Percentiles rank a stretch among this genome's conserved stretches.
These are phyloP conservation scores for Zoysia matrella DNA, from an alignment of 202 grass and related monocot genomes.

Conservation along the genomic window DNA sequence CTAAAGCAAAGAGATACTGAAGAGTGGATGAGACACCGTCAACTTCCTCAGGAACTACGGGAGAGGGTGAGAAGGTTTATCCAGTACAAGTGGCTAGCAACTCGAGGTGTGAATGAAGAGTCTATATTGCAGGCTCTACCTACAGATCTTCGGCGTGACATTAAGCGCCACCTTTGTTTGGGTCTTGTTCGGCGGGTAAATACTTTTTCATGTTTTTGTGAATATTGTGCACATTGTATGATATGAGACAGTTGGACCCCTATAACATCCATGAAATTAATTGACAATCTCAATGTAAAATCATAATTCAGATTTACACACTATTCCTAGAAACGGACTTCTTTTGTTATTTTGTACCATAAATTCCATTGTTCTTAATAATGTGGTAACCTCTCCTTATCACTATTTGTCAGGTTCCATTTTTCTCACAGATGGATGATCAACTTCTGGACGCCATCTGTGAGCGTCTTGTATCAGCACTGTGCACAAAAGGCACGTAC, in stretches of 20 bases:
- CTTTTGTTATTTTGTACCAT: not conserved
- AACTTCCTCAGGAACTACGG: conserved; percentile 69
- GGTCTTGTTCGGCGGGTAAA: conserved; percentile 92
- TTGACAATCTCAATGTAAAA: not conserved
- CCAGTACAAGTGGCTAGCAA: conserved; percentile 62
- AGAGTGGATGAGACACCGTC: conserved; percentile 96
- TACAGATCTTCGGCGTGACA: too few species aligned
- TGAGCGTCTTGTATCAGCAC: too few species aligned
- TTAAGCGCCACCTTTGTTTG: conserved; percentile 55
- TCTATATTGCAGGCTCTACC: too few species aligned
- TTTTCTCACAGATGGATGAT: conserved; percentile 93
- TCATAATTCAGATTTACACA: not conserved
- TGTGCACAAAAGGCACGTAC: too few species aligned
- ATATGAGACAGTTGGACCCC: not conserved
- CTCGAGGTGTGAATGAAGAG: too few species aligned
- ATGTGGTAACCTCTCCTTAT: conserved; percentile 1
- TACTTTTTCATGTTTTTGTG: conserved; percentile 28
- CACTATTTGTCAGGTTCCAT: conserved; percentile 68
- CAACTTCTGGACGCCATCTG: conserved; percentile 93
- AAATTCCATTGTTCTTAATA: not conserved
- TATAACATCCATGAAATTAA: not conserved
- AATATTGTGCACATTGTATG: conserved; percentile 11
- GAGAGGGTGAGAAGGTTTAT: conserved; percentile 83
- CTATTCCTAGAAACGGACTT: not conserved
- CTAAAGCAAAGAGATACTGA: conserved; percentile 96